These are phyloP conservation scores for Lolium perenne DNA, from an alignment of 176 grass and related monocot genomes.

Conservation along the genomic window DNA sequence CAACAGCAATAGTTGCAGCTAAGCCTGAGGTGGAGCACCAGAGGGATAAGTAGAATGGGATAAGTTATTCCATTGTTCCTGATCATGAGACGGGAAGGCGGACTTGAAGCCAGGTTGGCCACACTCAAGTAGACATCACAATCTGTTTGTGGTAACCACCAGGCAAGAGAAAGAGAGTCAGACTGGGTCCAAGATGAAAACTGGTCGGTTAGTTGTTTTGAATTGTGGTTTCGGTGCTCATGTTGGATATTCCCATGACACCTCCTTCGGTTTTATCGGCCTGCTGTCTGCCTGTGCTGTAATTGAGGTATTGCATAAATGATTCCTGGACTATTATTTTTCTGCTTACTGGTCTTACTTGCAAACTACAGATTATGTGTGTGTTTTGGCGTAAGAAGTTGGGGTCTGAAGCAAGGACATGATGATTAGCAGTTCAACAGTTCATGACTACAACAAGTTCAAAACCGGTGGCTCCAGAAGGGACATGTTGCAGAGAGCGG, in stretches of 20 bases:
- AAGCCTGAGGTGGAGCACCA: neutral
- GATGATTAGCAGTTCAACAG: no score
- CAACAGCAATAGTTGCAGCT: conserved; percentile 17
- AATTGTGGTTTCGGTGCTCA: neutral
- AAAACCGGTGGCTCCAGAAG: no score
- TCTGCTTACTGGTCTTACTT: no score
- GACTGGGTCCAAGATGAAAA: conserved; percentile 9
- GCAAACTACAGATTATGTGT: no score
- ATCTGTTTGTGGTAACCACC: neutral
- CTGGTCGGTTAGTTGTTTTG: neutral
- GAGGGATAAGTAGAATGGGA: conserved; percentile 26
- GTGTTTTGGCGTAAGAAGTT: no score
- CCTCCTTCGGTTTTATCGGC: no score
- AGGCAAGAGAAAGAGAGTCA: conserved; percentile 36
- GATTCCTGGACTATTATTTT: no score
- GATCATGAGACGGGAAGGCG: neutral
- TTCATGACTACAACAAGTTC: no score
- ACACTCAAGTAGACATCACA: neutral
- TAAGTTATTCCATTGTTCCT: conserved; percentile 8
- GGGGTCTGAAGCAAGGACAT: no score
- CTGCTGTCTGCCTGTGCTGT: no score
- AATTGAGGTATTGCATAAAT: no score
- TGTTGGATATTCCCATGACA: neutral
- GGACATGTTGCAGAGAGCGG: no score
- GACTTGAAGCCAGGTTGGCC: neutral